These are phyloP conservation scores for Trichoderma gamsii DNA, from an alignment of 495 filamentous ascomycete species.

Conservation along the genomic window DNA sequence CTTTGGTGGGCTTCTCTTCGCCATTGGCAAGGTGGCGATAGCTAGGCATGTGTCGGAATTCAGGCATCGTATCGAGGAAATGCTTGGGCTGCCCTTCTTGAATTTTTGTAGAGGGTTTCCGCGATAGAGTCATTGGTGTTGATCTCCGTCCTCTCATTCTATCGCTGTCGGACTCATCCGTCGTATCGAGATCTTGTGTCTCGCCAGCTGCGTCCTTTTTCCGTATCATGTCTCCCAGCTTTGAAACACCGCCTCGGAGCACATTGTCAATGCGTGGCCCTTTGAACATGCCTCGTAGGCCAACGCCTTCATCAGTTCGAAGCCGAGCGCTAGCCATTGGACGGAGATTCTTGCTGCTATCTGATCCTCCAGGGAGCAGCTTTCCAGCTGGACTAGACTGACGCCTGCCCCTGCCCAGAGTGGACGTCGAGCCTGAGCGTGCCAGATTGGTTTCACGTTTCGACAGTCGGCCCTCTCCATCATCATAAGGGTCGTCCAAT, in stretches of 20 bases:
- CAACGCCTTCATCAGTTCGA: conserved; percentile 36
- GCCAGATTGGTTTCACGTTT: neutral
- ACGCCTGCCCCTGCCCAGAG: neutral
- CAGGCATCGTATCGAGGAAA: conserved; percentile 37
- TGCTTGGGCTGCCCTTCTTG: conserved; percentile 26
- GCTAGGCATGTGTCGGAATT: conserved; percentile 23
- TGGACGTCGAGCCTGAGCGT: neutral
- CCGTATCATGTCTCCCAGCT: conserved; percentile 45
- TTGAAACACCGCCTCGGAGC: conserved; percentile 42
- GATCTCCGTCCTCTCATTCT: conserved; percentile 29
- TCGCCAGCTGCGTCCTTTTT: conserved; percentile 32
- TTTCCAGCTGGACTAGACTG: conserved; percentile 29
- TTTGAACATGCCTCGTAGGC: conserved; percentile 39
- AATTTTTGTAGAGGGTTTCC: conserved; percentile 20
- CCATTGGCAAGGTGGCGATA: neutral
- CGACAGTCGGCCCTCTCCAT: conserved; percentile 14
- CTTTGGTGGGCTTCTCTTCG: conserved; percentile 15
- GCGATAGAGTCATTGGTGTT: conserved; percentile 23
- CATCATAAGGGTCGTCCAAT: conserved; percentile 23
- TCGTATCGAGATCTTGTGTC: conserved; percentile 30
- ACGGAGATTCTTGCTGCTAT: conserved; percentile 35
- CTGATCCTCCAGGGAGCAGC: conserved; percentile 23
- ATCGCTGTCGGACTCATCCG: conserved; percentile 38
- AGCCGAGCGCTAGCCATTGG: conserved; percentile 33
- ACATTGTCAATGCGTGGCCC: conserved; percentile 43